Percentiles rank a stretch among this genome's conserved stretches.
phyloP scores from a whole-genome alignment of 208 protist genomes.

The Acanthamoeba healyi region DNA sequence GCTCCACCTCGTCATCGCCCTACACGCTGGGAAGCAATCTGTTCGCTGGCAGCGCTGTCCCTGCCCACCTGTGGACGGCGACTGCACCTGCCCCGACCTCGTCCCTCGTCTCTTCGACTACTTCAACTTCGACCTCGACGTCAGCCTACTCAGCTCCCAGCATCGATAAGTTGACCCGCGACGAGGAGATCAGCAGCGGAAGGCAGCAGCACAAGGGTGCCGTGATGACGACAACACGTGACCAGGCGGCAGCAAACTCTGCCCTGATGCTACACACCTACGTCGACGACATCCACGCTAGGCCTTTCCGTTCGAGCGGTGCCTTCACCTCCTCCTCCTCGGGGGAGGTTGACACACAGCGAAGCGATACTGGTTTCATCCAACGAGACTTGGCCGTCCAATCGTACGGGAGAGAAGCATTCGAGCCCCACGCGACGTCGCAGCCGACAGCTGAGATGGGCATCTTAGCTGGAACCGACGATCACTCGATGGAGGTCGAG shows the following conservation, averaged over 20 bases:
- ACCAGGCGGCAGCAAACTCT: too few species aligned
- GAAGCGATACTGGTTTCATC: too few species aligned
- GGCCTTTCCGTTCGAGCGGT: too few species aligned
- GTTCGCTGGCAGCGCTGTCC: conserved; percentile 1
- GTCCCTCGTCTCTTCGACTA: not conserved
- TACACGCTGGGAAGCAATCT: conserved; percentile 7
- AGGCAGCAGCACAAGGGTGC: too few species aligned
- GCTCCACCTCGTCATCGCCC: not conserved
- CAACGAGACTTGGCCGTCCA: too few species aligned
- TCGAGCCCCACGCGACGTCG: not conserved
- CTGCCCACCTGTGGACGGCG: conserved; percentile 32
- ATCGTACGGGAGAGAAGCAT: too few species aligned
- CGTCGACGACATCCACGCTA: too few species aligned
- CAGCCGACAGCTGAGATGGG: not conserved
- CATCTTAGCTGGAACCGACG: too few species aligned
- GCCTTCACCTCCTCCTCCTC: too few species aligned
- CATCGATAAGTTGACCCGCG: not conserved
- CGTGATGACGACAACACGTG: too few species aligned
- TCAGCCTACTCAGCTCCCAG: not conserved
- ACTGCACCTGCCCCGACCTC: conserved; percentile 6
- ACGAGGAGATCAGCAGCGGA: not conserved
- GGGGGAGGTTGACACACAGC: too few species aligned
- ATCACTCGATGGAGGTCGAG: not conserved
- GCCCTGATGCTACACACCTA: too few species aligned
- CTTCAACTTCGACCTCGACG: not conserved